A percentile compares a stretch with the other conserved stretches of the same genome.
Conservation (phyloP, 192 early-diverging fungal species). For the Endogone sp. region DNA sequence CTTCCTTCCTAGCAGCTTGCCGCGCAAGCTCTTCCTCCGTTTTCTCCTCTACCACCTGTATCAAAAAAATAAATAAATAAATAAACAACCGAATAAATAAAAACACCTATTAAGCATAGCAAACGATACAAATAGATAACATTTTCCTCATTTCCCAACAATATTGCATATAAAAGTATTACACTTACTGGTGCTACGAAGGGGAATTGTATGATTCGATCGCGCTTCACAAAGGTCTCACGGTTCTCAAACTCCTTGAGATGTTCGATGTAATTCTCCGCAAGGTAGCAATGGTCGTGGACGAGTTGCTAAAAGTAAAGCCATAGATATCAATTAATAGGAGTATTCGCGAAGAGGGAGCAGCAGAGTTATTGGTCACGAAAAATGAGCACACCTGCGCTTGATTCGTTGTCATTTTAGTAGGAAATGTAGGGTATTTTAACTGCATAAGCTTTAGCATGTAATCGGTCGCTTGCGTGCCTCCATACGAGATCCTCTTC, state of each 20-base stretch:
- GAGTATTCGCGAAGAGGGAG: not conserved
- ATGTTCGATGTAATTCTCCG: constrained; percentile 72
- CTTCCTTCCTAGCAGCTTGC: constrained; percentile 62
- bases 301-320: constrained; percentile 55
- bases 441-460: constrained; percentile 85
- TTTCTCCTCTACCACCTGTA: constrained; percentile 61
- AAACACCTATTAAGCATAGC: too few relatives aligned
- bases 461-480: constrained; percentile 69
- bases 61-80: not conserved
- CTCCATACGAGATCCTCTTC: constrained; percentile 81
- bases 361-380: not conserved
- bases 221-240: constrained; percentile 55
- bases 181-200: constrained; percentile 54
- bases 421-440: constrained; percentile 88
- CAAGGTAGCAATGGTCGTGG: constrained; percentile 62
- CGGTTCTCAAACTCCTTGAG: constrained; percentile 59
- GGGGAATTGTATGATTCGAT: constrained; percentile 78
- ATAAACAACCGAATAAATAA: not conserved
- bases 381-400: constrained; percentile 47
- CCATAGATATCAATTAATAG: not conserved
- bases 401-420: constrained; percentile 72
- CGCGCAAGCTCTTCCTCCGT: constrained; percentile 73
- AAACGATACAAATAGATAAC: constrained; percentile 2
- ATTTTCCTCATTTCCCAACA: not conserved
- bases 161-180: not conserved